Evolutionary conservation across 2,329 filamentous ascomycete genomes (phyloP), one percentile per base, ranked within the genome.

Genomic region (Fusarium sacchari): DNA sequence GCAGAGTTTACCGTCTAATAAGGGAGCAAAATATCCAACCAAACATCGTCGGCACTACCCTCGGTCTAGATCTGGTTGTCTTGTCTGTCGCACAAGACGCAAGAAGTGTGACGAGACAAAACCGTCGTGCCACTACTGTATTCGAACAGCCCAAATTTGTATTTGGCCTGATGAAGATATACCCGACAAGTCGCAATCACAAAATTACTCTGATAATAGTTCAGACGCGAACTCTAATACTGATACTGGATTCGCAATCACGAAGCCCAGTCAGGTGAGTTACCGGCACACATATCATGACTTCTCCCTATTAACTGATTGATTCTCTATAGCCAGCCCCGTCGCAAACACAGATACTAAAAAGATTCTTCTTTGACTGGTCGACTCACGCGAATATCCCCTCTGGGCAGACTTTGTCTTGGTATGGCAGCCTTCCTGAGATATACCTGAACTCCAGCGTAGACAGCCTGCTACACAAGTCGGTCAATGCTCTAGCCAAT

Each of bases 1-100:
- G 24, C 42, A 43, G n/a, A 26, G 15, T 12, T 7, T 17, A 8
- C 0, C 42, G n/a, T 13, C n/a, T n/a, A n/a, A 1, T 0, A 43
- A 46, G 24, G 43, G 24, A 46, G 24, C 43, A 26, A 18, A 13
- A 46, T 46, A 20, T 26, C 43, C 43, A 0, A 46, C 43, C 12
- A 46, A 46, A 20, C 43, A 46, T 46, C 43, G 43, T 14, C 24
- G 43, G 24, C 24, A 46, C 2, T 46, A 46, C 18, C 43, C 43
- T 20, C 24, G 43, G 24, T 46, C 24, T 3, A 46, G 43, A 46
- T 20, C 43, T 14, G 17, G 24, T 14, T 46, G 43, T 46, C 43
- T 46, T 20, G 24, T 46, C 24, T 46, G 43, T 26, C 43, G 43
- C 24, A 26, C 24, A 26, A 46, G 24, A 14, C 43, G 14, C 12